These are phyloP conservation scores for Pinus taeda DNA, from an alignment of 75 land plant species.

Conservation along the genomic window DNA sequence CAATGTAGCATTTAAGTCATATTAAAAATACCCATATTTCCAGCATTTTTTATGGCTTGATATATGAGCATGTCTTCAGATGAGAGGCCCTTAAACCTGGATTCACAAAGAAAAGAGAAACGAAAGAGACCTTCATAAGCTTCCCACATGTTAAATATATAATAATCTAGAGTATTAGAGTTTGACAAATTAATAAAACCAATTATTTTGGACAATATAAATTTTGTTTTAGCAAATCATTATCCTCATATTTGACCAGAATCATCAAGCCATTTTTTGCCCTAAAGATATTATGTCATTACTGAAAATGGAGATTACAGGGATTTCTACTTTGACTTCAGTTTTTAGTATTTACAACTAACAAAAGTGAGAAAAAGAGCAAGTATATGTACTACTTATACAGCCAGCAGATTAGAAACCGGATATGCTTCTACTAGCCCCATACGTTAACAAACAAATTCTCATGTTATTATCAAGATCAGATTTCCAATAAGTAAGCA, in stretches of 20 bases:
- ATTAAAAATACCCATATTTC: constrained; percentile 20
- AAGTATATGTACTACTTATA: too few species aligned
- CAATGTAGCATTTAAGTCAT: too few species aligned
- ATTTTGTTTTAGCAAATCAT: not conserved
- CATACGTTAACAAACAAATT: too few species aligned
- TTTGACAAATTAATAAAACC: not conserved
- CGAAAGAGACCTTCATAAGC: not conserved
- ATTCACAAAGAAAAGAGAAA: not conserved
- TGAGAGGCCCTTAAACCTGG: constrained; percentile 29
- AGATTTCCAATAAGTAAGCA: too few species aligned
- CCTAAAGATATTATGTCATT: not conserved
- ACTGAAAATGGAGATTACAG: not conserved
- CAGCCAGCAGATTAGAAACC: too few species aligned
- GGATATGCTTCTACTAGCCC: too few species aligned
- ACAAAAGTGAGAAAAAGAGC: too few species aligned
- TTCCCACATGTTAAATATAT: not conserved
- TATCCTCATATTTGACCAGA: not conserved
- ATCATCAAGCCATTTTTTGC: not conserved
- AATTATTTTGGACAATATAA: not conserved
- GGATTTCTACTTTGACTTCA: too few species aligned
- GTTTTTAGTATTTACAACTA: too few species aligned
- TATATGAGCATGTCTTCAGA: constrained; percentile 42
- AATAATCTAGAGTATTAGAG: not conserved
- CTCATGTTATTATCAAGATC: too few species aligned
- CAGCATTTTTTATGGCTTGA: constrained; percentile 30